Base-by-base conservation (phyloP, 2,329 filamentous ascomycete genomes). In the Cercospora zeina region DNA sequence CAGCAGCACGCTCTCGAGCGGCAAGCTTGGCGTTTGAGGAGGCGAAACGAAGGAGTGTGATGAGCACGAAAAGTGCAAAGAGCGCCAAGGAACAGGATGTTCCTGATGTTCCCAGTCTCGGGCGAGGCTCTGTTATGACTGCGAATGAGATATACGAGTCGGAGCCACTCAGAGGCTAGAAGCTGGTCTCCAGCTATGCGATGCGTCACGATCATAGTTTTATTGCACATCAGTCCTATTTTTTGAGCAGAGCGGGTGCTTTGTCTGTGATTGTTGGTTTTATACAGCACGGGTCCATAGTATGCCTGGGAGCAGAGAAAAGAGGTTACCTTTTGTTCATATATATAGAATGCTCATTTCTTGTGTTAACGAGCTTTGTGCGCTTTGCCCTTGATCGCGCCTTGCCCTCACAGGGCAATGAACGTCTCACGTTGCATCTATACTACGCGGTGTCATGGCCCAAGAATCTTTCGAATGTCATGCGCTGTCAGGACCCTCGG, bases 1-100 rank as follows among this genome's bases (percentile, higher is more conserved):
- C 62, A 16, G 57, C 56, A n/a, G 56, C 56, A 10, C 62, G 58
- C 34, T 63, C 62, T 2, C 50, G 62, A 31, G 62, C 62, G 2
- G 39, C 53, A 31, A 63, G 58, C 31, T 37, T 63, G 53, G 62
- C 61, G n/a, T 36, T 34, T 24, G 42, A 50, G 14, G 56, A 53
- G 21, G 42, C 33, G 27, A 51, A 53, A 24, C 19, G 33, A 34
- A 59, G 36, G 19, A 59, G 56, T 21, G 24, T 50, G 10, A 8
- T 53, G 30, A 53, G 49, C 49, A 34, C 31, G 19, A 53, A 53
- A 21, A 53, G 49, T 4, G 49, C 49, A 19, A 53, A 34, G 31
- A 34, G 49, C n/a, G 4, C n/a, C n/a, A 19, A 13, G n/a, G 49
- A 34, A 24, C 42, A 49, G 42, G 42, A 49, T 49, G 42, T 49